Percentiles rank a stretch among this genome's conserved stretches.
Evolutionary conservation across 2,329 filamentous ascomycete genomes (phyloP).

Genomic region (Cladosporium sp.): DNA sequence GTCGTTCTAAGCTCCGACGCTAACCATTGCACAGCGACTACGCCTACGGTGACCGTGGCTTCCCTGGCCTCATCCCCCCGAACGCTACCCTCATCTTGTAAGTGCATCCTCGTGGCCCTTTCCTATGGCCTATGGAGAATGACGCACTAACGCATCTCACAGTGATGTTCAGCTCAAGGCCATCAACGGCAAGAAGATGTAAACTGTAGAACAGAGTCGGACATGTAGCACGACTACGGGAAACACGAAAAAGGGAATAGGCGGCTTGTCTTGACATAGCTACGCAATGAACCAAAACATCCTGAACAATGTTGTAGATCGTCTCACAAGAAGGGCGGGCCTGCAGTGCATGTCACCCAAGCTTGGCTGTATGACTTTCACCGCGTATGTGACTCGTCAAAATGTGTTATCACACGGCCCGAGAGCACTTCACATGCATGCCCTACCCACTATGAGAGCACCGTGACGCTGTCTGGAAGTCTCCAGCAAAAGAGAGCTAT

Average conservation of each 20-base stretch:
- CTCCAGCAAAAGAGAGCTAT: too few species aligned
- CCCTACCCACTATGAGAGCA: too few species aligned
- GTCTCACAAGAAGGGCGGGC: too few species aligned
- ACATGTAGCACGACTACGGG: constrained; percentile 1
- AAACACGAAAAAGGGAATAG: constrained; percentile 1
- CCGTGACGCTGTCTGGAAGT: too few species aligned
- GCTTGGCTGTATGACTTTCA: too few species aligned
- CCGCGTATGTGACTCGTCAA: too few species aligned
- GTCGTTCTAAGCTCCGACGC: neutral
- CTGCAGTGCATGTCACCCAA: too few species aligned
- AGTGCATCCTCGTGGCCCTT: constrained; percentile 25
- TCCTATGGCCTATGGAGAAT: too few species aligned
- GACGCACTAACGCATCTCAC: constrained; percentile 9
- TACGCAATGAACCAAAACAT: neutral
- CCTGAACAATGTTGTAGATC: too few species aligned
- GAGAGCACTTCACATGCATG: too few species aligned
- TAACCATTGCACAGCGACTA: constrained; percentile 49
- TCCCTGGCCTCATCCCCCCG: constrained; percentile 71
- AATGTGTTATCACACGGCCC: too few species aligned
- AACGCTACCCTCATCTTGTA: constrained; percentile 79
- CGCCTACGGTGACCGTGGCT: constrained; percentile 64
- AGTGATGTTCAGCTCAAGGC: constrained; percentile 68
- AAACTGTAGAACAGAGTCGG: neutral
- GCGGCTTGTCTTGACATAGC: constrained; percentile 1
- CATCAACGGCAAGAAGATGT: constrained; percentile 48